phyloP scores from a whole-genome alignment of 305 asterid species.

The Solanum hybrid region DNA sequence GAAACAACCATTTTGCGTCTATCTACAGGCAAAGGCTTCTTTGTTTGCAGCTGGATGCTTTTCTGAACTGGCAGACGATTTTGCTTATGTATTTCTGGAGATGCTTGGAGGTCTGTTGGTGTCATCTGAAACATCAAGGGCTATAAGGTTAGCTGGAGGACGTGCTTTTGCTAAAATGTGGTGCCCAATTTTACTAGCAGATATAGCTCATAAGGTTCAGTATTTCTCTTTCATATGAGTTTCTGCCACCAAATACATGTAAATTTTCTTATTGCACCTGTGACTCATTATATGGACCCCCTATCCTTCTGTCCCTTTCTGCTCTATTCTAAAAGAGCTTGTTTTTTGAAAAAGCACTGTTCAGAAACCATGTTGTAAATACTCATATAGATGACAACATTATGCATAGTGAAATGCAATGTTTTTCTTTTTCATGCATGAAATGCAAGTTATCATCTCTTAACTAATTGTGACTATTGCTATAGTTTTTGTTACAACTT shows the following conservation, averaged over 20 bases:
- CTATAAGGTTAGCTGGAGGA: constrained; percentile 54
- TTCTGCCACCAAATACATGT: not conserved
- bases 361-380: not conserved
- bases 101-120: constrained; percentile 38
- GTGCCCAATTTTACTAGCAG: constrained; percentile 51
- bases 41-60: constrained; percentile 77
- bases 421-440: not conserved
- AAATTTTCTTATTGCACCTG: not conserved
- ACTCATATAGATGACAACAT: not conserved
- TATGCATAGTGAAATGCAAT: not conserved
- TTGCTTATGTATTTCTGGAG: constrained; percentile 68
- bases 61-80: constrained; percentile 58
- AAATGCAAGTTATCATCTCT: not conserved
- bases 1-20: constrained; percentile 3
- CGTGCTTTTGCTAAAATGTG: constrained; percentile 44
- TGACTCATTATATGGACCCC: not conserved
- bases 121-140: constrained; percentile 39
- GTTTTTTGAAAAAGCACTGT: not conserved
- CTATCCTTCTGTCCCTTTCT: not conserved
- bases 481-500: not conserved
- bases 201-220: constrained; percentile 66
- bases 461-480: not conserved
- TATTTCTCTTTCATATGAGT: constrained; percentile 5
- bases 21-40: constrained; percentile 67
- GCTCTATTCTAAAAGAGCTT: not conserved